Evolutionary conservation across 2,329 filamentous ascomycete genomes (phyloP).

Genomic region (Pseudogymnoascus sp.): DNA sequence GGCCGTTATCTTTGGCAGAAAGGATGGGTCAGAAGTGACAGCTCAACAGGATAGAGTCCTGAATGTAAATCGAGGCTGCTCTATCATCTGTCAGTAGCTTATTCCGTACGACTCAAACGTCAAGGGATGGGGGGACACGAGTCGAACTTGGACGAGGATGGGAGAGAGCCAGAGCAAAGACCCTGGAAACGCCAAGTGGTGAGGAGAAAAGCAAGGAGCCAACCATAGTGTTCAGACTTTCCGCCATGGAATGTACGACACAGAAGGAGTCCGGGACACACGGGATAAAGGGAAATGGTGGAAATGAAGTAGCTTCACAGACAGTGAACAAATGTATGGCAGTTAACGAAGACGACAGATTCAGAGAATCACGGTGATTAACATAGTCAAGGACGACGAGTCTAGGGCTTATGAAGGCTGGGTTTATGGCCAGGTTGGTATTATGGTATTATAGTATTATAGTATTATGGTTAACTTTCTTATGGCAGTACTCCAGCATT

Average conservation of each 20-base stretch:
- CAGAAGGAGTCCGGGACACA: not conserved
- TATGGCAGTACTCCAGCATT: not conserved
- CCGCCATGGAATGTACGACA: not conserved
- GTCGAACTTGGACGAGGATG: not conserved
- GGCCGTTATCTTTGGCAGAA: not conserved
- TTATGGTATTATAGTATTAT: not conserved
- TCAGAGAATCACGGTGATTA: not conserved
- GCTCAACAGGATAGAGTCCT: not conserved
- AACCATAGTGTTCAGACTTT: not conserved
- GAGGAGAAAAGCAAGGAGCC: constrained; percentile 1
- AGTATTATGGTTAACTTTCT: not conserved
- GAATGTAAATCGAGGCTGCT: not conserved
- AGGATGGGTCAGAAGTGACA: constrained; percentile 1
- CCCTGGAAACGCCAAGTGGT: not conserved
- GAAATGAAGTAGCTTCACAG: not conserved
- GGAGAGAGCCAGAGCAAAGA: not conserved
- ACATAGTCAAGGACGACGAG: not conserved
- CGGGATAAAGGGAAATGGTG: not conserved
- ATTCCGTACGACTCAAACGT: not conserved
- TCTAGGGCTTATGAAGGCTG: not conserved
- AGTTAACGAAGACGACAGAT: not conserved
- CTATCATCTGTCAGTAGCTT: not conserved
- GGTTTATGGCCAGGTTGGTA: not conserved
- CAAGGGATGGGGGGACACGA: not conserved
- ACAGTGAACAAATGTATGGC: not conserved